Conservation (phyloP, 257 asterid genomes). For the Oldenlandia corymbosa region DNA sequence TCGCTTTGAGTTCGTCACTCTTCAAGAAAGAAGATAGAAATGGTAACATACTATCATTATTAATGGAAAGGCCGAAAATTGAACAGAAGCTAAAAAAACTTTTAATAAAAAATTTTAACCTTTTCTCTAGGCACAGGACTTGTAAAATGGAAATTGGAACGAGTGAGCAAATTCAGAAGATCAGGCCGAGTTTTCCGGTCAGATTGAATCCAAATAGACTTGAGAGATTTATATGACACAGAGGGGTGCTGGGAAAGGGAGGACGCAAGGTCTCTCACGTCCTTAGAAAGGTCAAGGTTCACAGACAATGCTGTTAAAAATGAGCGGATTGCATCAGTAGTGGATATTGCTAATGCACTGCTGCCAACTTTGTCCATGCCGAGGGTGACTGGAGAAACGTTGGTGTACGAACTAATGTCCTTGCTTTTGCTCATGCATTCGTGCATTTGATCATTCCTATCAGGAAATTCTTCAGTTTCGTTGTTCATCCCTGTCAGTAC, state of each 20-base stretch:
- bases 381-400: constrained; percentile 13
- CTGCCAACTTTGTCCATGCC: constrained; percentile 10
- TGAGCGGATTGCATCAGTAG: constrained; percentile 45
- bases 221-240: constrained; percentile 57
- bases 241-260: constrained; percentile 38
- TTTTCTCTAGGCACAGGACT: constrained; percentile 84
- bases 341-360: constrained; percentile 44
- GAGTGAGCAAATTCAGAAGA: constrained; percentile 36
- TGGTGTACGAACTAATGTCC: constrained; percentile 23
- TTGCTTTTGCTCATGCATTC: constrained; percentile 5
- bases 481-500: too few relatives aligned
- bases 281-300: constrained; percentile 38
- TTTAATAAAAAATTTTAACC: constrained; percentile 26
- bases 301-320: constrained; percentile 52
- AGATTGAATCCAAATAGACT: constrained; percentile 55
- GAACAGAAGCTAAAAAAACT: neutral
- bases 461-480: too few relatives aligned
- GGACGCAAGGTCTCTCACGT: constrained; percentile 55
- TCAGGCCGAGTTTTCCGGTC: constrained; percentile 41
- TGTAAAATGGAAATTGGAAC: constrained; percentile 48
- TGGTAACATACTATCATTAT: neutral
- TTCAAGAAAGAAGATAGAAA: constrained; percentile 10
- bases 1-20: constrained; percentile 70
- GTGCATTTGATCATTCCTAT: too few relatives aligned
- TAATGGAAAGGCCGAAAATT: neutral